Conservation (phyloP, 2,329 filamentous ascomycete genomes). For the Fusarium clavum region DNA sequence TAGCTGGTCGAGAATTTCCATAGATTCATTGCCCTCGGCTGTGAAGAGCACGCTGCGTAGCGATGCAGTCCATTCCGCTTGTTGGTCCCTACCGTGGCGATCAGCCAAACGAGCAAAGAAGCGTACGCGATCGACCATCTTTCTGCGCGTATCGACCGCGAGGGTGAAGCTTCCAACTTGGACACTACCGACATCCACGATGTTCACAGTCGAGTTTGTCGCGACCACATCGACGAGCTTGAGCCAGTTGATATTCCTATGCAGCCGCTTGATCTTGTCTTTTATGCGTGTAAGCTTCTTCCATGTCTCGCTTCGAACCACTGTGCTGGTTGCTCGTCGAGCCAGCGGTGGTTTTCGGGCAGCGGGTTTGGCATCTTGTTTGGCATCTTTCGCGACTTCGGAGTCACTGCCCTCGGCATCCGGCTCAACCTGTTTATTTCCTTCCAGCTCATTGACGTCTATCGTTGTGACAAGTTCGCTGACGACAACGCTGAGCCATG, state of each 20-base stretch:
- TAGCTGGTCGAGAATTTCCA: constrained; percentile 88
- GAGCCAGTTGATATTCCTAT: constrained; percentile 88
- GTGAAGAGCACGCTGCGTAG: constrained; percentile 90
- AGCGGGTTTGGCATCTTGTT: constrained; percentile 42
- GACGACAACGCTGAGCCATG: constrained; percentile 92
- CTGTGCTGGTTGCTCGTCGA: constrained; percentile 22
- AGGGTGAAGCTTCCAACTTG: constrained; percentile 87
- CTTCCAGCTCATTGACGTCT: constrained; percentile 75
- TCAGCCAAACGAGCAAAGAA: constrained; percentile 83
- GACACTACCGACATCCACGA: constrained; percentile 84
- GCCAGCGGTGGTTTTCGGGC: constrained; percentile 35
- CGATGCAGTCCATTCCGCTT: constrained; percentile 94
- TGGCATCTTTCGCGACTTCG: constrained; percentile 44
- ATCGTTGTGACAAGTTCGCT: constrained; percentile 87
- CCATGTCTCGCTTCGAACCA: constrained; percentile 79
- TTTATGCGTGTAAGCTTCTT: constrained; percentile 81
- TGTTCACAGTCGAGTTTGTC: constrained; percentile 79
- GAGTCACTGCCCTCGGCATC: constrained; percentile 46
- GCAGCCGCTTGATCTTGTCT: constrained; percentile 86
- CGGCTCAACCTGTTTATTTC: constrained; percentile 53
- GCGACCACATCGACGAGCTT: constrained; percentile 90
- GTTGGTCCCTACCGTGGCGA: constrained; percentile 67
- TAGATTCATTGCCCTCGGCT: constrained; percentile 82
- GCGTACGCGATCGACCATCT: constrained; percentile 90
- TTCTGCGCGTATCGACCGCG: constrained; percentile 89